Conservation (phyloP, 2,329 filamentous ascomycete genomes). For the Echinosphaeria canescens region DNA sequence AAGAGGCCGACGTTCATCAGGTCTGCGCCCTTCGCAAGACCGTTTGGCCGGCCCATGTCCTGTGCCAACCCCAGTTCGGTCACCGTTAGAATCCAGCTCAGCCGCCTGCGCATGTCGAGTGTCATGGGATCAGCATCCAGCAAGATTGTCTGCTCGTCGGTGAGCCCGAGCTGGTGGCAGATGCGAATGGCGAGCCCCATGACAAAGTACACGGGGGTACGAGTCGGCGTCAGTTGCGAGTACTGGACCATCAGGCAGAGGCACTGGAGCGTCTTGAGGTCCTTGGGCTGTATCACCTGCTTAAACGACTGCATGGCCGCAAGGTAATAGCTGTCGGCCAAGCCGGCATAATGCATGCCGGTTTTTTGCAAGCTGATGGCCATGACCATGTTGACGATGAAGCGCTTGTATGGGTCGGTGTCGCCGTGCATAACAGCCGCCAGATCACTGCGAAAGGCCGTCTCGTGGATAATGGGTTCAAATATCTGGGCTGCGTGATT, state of each 20-base stretch:
- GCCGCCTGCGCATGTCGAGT: constrained; percentile 70
- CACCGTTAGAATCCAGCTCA: constrained; percentile 73
- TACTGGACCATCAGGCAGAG: constrained; percentile 76
- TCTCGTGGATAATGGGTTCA: constrained; percentile 73
- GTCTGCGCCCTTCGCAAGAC: constrained; percentile 64
- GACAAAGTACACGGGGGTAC: constrained; percentile 84
- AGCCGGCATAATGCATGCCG: constrained; percentile 70
- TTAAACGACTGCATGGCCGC: constrained; percentile 74
- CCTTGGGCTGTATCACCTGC: constrained; percentile 66
- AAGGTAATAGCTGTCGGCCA: constrained; percentile 89
- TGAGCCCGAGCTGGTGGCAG: constrained; percentile 71
- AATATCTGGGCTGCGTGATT: constrained; percentile 55
- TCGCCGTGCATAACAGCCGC: constrained; percentile 63
- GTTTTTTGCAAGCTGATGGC: constrained; percentile 91
- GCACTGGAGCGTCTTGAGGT: constrained; percentile 78
- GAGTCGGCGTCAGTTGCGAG: constrained; percentile 75
- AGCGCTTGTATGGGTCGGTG: constrained; percentile 65
- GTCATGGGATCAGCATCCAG: constrained; percentile 46
- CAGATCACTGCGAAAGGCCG: constrained; percentile 52
- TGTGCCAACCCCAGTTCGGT: constrained; percentile 84
- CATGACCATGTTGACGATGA: constrained; percentile 75
- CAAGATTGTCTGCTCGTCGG: constrained; percentile 74
- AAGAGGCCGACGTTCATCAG: constrained; percentile 76
- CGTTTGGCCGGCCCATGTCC: constrained; percentile 68
- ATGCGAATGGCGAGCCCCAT: constrained; percentile 74